Evolutionary conservation across 371 early-diverging fungal genomes (phyloP), one percentile per base, ranked within the genome.

Genomic region (Phascolomyces articulosus): DNA sequence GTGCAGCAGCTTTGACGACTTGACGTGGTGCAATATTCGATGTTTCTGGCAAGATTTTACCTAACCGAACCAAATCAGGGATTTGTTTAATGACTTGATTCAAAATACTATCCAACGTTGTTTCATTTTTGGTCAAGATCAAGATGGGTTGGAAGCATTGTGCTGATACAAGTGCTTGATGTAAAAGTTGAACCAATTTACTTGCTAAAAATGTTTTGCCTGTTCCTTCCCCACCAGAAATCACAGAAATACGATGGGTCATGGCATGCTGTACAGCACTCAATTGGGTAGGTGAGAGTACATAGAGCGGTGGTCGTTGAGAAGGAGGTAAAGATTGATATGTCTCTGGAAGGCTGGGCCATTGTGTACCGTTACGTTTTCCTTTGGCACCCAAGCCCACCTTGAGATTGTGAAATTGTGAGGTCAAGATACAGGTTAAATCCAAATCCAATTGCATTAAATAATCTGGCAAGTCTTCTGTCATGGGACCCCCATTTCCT

Each of bases 221-320:
- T 9, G 82, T 75, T 9, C 82, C 82, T 40, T 77, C 63, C 4
- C 68, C 64, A 0, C 82, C 82, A 0, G 77, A 61, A 15, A 82
- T 71, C 0, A 72, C 66, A 18, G 79, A 66, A 15, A 82, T 61
- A 1, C 72, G 71, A 56, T 82, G 74, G 0, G 65, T 67, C 23
- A 82, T n/a, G 0, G 73, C 77, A 61, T 72, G 64, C 26, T 75
- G 65, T 2, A 75, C 24, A 2, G 82, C 79, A 1, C 61, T 65
- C 0, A 77, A 3, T 20, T 82, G 82, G 34, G 75, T 78, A 0
- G 73, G 65, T 1, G 82, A 82, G 1, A 79, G 20, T 0, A 31
- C 54, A 34, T 75, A 80, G 4, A 72, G 11, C 2, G 74, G 61
- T 1, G 64, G 66, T 1, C 72, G 66, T 21, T 65, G 61, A 1